Percentiles rank a stretch among this genome's conserved stretches.
Evolutionary conservation across 129 eudicot species (phyloP).

Genomic region (Escallonia rubra): DNA sequence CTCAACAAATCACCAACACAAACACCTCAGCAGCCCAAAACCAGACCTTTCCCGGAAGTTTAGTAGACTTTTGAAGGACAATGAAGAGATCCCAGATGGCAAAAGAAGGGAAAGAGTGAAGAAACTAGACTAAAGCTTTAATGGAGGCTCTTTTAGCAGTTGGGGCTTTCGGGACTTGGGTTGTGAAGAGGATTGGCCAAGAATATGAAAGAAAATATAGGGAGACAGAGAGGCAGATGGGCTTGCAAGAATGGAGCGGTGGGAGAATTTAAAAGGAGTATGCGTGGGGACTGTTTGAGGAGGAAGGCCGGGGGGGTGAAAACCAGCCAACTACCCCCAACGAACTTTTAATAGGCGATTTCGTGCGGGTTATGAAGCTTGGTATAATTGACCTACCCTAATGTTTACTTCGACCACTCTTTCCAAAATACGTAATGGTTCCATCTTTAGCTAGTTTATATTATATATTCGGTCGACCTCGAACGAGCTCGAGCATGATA

Average conservation of each 20-base stretch:
- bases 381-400: constrained; percentile 1
- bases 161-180: no score
- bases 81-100: neutral
- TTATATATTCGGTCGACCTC: no score
- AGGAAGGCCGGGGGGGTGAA: constrained; percentile 15
- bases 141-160: no score
- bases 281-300: neutral
- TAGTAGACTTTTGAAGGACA: neutral
- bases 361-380: constrained; percentile 1
- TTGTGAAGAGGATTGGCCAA: neutral
- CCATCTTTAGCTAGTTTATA: no score
- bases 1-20: no score
- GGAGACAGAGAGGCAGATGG: constrained; percentile 15
- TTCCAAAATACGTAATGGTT: no score
- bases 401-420: neutral
- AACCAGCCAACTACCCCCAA: constrained; percentile 65
- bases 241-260: constrained; percentile 15
- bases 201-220: neutral
- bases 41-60: neutral
- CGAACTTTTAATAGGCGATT: constrained; percentile 48
- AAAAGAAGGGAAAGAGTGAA: neutral
- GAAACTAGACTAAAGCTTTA: no score
- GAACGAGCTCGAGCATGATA: no score
- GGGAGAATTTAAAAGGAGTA: constrained; percentile 26
- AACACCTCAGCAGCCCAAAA: no score